Conservation (phyloP, 2,329 filamentous ascomycete species). For the Hymenoscyphus infarciens region DNA sequence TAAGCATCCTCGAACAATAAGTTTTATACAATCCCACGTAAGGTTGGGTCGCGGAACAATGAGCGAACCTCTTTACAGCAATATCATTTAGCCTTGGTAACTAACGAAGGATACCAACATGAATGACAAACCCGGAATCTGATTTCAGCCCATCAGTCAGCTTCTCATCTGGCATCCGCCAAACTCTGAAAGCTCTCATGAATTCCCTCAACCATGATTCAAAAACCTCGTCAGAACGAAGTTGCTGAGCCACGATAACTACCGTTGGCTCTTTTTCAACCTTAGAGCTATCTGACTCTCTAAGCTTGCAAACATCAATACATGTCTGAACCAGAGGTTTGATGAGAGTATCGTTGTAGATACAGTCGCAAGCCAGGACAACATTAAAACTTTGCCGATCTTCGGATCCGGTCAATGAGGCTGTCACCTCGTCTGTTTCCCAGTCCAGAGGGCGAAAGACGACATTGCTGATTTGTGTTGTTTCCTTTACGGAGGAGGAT, state of each 20-base stretch:
- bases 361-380: slow-evolving; percentile 84
- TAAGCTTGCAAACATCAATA: slow-evolving; percentile 65
- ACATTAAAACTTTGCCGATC: slow-evolving; percentile 57
- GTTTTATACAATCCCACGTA: no score
- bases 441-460: slow-evolving; percentile 70
- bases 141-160: slow-evolving; percentile 56
- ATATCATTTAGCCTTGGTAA: background rate
- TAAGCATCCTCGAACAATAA: no score
- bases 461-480: slow-evolving; percentile 40
- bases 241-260: slow-evolving; percentile 83
- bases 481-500: background rate
- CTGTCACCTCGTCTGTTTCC: slow-evolving; percentile 62
- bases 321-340: slow-evolving; percentile 79
- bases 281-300: slow-evolving; percentile 32
- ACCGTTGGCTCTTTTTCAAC: slow-evolving; percentile 51
- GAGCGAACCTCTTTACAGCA: background rate
- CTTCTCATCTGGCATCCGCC: slow-evolving; percentile 66
- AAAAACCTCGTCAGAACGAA: slow-evolving; percentile 81
- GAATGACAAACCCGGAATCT: slow-evolving; percentile 75
- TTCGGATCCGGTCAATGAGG: slow-evolving; percentile 30
- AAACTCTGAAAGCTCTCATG: slow-evolving; percentile 62
- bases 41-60: no score
- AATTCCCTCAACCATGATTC: slow-evolving; percentile 75
- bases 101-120: slow-evolving; percentile 63
- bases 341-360: slow-evolving; percentile 89